These are phyloP conservation scores for Tephrocybe rancida DNA, from an alignment of 768 basidiomycete genomes.

Conservation along the genomic window DNA sequence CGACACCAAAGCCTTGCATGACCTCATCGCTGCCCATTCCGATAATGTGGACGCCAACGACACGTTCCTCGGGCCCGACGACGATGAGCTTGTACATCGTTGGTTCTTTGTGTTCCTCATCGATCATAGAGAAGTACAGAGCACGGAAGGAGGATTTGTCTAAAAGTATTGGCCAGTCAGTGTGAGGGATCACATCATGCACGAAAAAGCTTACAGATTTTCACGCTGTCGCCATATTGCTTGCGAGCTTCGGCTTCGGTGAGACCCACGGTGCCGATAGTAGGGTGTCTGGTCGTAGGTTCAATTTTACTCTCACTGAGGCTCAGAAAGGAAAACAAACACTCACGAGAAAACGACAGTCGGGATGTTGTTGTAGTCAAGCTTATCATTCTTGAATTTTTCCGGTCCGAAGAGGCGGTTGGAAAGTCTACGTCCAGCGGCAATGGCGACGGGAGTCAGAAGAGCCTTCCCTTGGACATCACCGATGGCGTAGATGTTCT, in stretches of 20 bases:
- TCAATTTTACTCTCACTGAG: slow-evolving; percentile 1
- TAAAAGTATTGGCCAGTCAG: slow-evolving; percentile 25
- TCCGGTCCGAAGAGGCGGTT: slow-evolving; percentile 91
- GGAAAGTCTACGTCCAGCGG: slow-evolving; percentile 85
- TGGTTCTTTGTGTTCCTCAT: slow-evolving; percentile 91
- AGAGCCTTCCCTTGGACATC: slow-evolving; percentile 93
- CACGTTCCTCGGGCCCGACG: slow-evolving; percentile 86
- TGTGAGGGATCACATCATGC: background rate
- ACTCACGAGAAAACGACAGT: slow-evolving; percentile 96
- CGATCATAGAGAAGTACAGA: slow-evolving; percentile 91
- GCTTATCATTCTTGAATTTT: slow-evolving; percentile 85
- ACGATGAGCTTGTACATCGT: slow-evolving; percentile 92
- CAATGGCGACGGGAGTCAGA: slow-evolving; percentile 96
- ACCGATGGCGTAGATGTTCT: slow-evolving; percentile 80
- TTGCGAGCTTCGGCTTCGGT: slow-evolving; percentile 89
- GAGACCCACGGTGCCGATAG: slow-evolving; percentile 93
- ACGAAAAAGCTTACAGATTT: slow-evolving; percentile 76
- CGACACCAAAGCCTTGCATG: slow-evolving; percentile 96
- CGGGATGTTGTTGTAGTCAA: slow-evolving; percentile 88
- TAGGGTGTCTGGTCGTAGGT: slow-evolving; percentile 70
- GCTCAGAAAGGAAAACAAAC: slow-evolving; percentile 1
- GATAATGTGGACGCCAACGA: slow-evolving; percentile 95
- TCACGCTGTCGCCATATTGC: slow-evolving; percentile 87
- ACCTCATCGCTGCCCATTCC: slow-evolving; percentile 93
- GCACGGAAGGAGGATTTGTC: slow-evolving; percentile 82